Percentiles rank a stretch among this genome's conserved stretches.
phyloP scores from a whole-genome alignment of 2,329 filamentous ascomycete genomes.

The Neopestalotiopsis rosae region DNA sequence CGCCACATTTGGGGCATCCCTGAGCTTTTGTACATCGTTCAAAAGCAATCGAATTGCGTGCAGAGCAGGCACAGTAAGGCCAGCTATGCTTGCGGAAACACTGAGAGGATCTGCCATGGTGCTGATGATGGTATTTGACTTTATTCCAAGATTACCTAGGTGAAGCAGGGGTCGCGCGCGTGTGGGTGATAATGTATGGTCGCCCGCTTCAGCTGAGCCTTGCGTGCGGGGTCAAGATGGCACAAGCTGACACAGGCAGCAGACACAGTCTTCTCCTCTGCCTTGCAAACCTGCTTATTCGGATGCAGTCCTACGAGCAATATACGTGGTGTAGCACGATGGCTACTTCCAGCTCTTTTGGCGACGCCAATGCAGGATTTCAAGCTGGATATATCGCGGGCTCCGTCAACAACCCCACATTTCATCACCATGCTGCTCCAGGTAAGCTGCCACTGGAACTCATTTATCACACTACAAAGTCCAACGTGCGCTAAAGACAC shows the following conservation, averaged over 20 bases:
- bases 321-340: not conserved
- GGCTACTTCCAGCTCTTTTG: conserved; percentile 1
- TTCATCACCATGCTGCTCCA: conserved; percentile 6
- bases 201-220: no score
- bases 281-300: no score
- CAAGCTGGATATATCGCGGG: not conserved
- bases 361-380: conserved; percentile 8
- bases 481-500: no score
- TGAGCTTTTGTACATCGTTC: not conserved
- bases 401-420: not conserved
- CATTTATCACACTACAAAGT: no score
- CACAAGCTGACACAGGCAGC: no score
- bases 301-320: no score
- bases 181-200: no score
- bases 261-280: no score
- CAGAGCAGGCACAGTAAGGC: not conserved
- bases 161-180: no score
- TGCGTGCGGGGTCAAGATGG: no score
- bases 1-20: not conserved
- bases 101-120: not conserved
- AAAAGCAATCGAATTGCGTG: not conserved
- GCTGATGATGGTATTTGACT: not conserved
- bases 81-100: not conserved
- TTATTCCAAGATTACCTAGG: no score
- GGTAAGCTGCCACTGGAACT: not conserved